Base-by-base conservation (phyloP, 2,329 filamentous ascomycete species). In the Zalaria obscura region DNA sequence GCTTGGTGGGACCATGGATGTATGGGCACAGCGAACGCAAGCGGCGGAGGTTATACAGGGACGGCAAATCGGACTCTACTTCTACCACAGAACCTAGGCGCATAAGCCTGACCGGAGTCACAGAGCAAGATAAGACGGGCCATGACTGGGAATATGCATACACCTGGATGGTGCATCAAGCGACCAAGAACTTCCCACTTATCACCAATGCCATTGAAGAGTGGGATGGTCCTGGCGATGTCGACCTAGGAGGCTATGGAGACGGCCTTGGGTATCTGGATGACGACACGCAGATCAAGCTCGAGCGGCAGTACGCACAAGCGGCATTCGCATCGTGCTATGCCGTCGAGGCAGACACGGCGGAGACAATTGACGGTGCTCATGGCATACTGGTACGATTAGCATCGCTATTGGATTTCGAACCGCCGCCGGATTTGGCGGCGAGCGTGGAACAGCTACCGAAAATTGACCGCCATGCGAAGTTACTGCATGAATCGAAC, bases 161-260 rank as follows among this genome's bases (percentile, higher is more conserved):
- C 40, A 66, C 72, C 41, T 88, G 82, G 81, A 66, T 89, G 33
- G 66, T 72, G 9, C 54, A 62, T 3, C 73, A 76, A 45, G 76
- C 81, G 1, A 64, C 66, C 3, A 66, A 65, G 18, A 72, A 76
- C 10, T 81, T 84, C 69, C 63, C 59, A 26, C 64, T 77, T n/a
- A 72, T 75, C n/a, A 66, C 78, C 28, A 67, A 69, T 38, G 76
- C 73, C 5, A 64, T 87, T 29, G 72, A 78, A 45, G 73, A 82
- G 48, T 89, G 83, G 83, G 75, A 80, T 50, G 83, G 83, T 0
- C 80, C 82, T 0, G 65, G 66, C 5, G 83, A 88, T 52, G 69
- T 80, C 37, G 79, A 87, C 48, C 56, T 85, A 4, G 80, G 78
- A 3, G 73, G 72, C 8, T 74, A 70, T 48, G 69, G 70, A 34